These are phyloP conservation scores for Cystofilobasidium ferigula DNA, from an alignment of 768 basidiomycete genomes.

Conservation along the genomic window DNA sequence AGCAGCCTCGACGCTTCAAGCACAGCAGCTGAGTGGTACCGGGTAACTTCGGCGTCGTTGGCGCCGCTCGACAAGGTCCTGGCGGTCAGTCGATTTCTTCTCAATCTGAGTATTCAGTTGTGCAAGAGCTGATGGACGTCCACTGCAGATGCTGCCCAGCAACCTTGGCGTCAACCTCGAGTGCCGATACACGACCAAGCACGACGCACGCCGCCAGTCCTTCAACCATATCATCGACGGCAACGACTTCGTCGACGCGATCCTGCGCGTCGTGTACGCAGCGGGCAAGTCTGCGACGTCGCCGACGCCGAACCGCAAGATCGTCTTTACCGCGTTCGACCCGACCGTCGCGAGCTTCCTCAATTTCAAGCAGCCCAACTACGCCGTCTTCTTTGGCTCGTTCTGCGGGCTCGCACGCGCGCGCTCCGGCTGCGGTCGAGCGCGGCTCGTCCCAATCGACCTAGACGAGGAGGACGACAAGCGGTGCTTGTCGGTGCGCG, in stretches of 20 bases:
- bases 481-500: conserved; percentile 58
- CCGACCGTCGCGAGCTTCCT: conserved; percentile 78
- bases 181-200: conserved; percentile 58
- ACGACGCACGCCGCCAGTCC: conserved; percentile 42
- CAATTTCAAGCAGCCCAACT: conserved; percentile 99
- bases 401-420: conserved; percentile 58
- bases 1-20: background rate
- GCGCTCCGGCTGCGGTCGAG: background rate
- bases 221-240: conserved; percentile 54
- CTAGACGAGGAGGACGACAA: conserved; percentile 41
- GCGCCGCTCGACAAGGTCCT: conserved; percentile 49
- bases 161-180: conserved; percentile 68
- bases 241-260: conserved; percentile 71
- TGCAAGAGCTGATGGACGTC: background rate
- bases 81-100: background rate
- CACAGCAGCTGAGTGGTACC: conserved; percentile 39
- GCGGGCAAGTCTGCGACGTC: conserved; percentile 40
- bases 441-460: conserved; percentile 28
- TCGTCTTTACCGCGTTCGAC: conserved; percentile 86
- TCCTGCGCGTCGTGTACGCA: conserved; percentile 71
- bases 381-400: conserved; percentile 90
- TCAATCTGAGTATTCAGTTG: background rate
- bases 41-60: conserved; percentile 41
- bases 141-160: conserved; percentile 33
- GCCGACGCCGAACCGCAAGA: conserved; percentile 48